These are phyloP conservation scores for Colletotrichum sp. DNA, from an alignment of 2,329 filamentous ascomycete species.

Conservation along the genomic window DNA sequence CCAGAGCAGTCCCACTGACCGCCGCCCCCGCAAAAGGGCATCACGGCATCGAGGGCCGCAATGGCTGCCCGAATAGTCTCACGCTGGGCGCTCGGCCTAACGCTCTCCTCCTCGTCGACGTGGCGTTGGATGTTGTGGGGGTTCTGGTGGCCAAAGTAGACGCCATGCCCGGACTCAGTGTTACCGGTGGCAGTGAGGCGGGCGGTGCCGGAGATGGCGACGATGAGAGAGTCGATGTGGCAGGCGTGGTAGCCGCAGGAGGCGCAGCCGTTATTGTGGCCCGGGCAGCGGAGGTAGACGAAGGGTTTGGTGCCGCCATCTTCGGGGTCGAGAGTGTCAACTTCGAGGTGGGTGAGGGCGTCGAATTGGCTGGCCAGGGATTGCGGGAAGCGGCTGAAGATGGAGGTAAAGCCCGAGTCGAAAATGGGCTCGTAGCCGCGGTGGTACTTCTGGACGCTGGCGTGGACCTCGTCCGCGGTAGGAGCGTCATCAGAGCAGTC, in stretches of 20 bases:
- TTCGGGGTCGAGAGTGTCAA: not conserved
- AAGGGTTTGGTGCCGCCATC: not conserved
- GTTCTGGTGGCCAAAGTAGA: not conserved
- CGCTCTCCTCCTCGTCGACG: not conserved
- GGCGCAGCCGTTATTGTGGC: not conserved
- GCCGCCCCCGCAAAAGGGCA: not conserved
- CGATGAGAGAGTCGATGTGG: not conserved
- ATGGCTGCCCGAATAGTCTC: not conserved
- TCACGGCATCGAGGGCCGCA: not conserved
- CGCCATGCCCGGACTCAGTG: not conserved
- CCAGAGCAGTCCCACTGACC: not conserved
- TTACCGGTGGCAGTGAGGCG: rapidly evolving
- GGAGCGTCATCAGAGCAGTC: not conserved
- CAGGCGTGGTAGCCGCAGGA: not conserved
- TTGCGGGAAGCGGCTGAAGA: not conserved
- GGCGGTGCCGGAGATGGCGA: not conserved
- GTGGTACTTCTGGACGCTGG: not conserved
- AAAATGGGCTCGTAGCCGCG: not conserved
- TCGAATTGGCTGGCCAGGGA: not conserved
- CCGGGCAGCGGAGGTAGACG: not conserved
- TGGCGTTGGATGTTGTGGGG: not conserved
- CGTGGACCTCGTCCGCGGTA: not conserved
- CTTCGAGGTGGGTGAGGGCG: not conserved
- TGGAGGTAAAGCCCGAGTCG: not conserved
- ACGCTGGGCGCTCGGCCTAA: not conserved